phyloP scores from a whole-genome alignment of 1,284 basidiomycete species.

The Cryptococcus sp. region DNA sequence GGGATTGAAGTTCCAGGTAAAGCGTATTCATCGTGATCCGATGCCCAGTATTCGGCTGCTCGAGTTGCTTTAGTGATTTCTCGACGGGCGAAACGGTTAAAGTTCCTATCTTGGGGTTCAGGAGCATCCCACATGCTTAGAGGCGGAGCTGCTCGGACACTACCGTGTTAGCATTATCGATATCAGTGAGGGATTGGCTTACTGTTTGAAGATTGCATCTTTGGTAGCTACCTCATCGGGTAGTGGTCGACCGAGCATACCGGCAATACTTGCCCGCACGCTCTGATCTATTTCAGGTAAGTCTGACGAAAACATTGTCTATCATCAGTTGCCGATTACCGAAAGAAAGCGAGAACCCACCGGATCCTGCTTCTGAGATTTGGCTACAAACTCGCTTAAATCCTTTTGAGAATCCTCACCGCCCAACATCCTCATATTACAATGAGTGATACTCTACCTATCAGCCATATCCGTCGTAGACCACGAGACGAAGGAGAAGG shows the following conservation, averaged over 20 bases:
- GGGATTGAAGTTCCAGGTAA: slow-evolving; percentile 19
- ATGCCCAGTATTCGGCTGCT: slow-evolving; percentile 44
- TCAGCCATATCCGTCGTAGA: slow-evolving; percentile 1
- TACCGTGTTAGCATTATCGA: slow-evolving; percentile 4
- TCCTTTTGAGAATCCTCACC: slow-evolving; percentile 41
- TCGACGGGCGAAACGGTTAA: slow-evolving; percentile 35
- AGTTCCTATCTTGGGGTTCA: slow-evolving; percentile 23
- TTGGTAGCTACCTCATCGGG: slow-evolving; percentile 32
- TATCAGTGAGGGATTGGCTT: slow-evolving; percentile 2
- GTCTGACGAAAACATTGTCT: slow-evolving; percentile 25
- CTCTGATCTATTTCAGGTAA: slow-evolving; percentile 30
- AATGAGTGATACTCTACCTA: slow-evolving; percentile 35
- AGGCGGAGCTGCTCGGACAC: slow-evolving; percentile 38
- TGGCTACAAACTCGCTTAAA: slow-evolving; percentile 40
- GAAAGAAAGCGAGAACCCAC: slow-evolving; percentile 8
- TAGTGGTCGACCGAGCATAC: slow-evolving; percentile 27
- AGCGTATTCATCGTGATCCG: slow-evolving; percentile 42
- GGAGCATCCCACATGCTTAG: slow-evolving; percentile 43
- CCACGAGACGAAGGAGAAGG: neutral
- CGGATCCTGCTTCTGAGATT: slow-evolving; percentile 16
- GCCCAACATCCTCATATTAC: slow-evolving; percentile 40
- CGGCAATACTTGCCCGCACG: slow-evolving; percentile 26
- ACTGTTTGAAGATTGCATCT: slow-evolving; percentile 41
- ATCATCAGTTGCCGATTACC: slow-evolving; percentile 2
- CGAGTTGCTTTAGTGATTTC: slow-evolving; percentile 39